Base-by-base conservation (phyloP, 2,329 filamentous ascomycete species). In the Colletotrichum truncatum region DNA sequence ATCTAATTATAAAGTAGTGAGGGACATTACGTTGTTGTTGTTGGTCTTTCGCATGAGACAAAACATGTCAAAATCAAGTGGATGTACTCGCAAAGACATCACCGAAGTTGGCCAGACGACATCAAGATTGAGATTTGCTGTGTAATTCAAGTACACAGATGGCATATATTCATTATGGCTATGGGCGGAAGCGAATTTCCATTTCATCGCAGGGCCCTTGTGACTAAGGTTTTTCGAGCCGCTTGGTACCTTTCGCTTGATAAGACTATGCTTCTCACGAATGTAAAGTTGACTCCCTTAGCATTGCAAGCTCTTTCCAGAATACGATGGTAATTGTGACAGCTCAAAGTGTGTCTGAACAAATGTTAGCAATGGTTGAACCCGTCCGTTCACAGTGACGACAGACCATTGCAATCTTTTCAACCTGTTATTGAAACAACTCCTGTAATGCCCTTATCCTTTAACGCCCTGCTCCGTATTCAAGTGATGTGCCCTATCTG, bases 381-480 rank as follows among this genome's bases (percentile, higher is more conserved):
- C 39, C 56, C 61, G 61, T 64, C 30, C 38, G 32, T 38, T 41
- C 32, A 26, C 52, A 61, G 18, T n/a, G 46, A 54, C 18, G 61
- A 64, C 61, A 64, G 61, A 64, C 61, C 61, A 64, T 64, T 64
- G 61, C 56, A 41, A 39, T 70, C 16, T 66, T 51, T 38, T 43
- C 26, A 48, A 49, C 41, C 43, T 48, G 34, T 18, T 53, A 38
- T 62, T 45, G 41, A 34, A 54, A 25, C 23, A 52, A 45, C 34
- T 34, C 62, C 60, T 16, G 45, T 26, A 4, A 14, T 25, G 25
- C 23, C 23, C 49, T 36, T 48, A 30, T 38, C 55, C 62, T 16
- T n/a, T 23, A 61, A 59, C 49, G 66, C 51, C 43, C 36, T 41
- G 57, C 57, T 65, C n/a, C 14, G 30, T 48, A 12, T 26, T 41